Evolutionary conservation across 257 asterid genomes (phyloP).

Genomic region (Ballota nigra): DNA sequence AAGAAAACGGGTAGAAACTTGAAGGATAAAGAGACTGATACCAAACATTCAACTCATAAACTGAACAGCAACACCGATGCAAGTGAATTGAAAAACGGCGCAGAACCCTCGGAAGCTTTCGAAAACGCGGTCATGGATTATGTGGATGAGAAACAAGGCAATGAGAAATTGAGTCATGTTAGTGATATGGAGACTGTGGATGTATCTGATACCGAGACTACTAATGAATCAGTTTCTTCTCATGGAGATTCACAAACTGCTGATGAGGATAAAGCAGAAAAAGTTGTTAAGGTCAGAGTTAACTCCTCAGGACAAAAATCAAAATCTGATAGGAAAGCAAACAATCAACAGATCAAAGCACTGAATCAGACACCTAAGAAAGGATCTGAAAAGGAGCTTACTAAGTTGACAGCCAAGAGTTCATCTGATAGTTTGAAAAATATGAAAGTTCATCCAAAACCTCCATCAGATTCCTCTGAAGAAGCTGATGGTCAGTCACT

Average conservation of each 20-base stretch:
- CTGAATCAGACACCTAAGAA: constrained; percentile 41
- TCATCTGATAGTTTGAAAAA: constrained; percentile 43
- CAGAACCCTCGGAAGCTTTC: constrained; percentile 52
- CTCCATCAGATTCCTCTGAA: constrained; percentile 53
- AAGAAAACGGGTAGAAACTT: constrained; percentile 44
- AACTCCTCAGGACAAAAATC: constrained; percentile 41
- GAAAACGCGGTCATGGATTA: constrained; percentile 51
- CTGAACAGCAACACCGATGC: constrained; percentile 28
- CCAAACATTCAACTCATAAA: constrained; percentile 42
- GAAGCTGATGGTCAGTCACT: constrained; percentile 40
- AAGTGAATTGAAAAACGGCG: constrained; percentile 44
- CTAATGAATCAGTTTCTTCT: constrained; percentile 66
- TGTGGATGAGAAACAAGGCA: constrained; percentile 43
- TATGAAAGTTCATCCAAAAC: constrained; percentile 70
- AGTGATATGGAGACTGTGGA: constrained; percentile 63
- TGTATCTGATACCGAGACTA: constrained; percentile 72
- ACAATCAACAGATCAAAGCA: constrained; percentile 25
- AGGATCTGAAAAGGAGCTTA: constrained; percentile 37
- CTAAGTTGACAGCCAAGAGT: constrained; percentile 34
- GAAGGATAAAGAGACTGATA: constrained; percentile 49
- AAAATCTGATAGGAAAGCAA: constrained; percentile 38
- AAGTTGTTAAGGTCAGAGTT: constrained; percentile 28
- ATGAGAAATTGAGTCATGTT: constrained; percentile 36
- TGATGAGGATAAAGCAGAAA: constrained; percentile 60
- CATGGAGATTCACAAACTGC: constrained; percentile 54